These are phyloP conservation scores for Isabelozyma heimii DNA, from an alignment of 805 yeast genomes.

Conservation along the genomic window DNA sequence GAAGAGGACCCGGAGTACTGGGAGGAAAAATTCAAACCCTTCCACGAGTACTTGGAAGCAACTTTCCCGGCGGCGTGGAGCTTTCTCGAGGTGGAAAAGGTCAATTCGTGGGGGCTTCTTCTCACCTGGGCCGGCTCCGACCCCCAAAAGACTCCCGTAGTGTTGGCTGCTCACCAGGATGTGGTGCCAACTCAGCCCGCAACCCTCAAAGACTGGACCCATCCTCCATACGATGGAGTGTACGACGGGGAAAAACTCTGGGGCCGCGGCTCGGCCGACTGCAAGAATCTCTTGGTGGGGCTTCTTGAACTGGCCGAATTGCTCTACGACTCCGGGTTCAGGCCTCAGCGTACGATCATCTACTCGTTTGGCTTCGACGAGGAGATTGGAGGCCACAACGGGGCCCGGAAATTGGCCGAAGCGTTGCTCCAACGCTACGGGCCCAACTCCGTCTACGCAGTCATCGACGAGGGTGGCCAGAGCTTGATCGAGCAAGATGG, in stretches of 20 bases:
- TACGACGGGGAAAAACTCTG: constrained; percentile 36
- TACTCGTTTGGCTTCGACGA: constrained; percentile 15
- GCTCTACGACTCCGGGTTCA: constrained; percentile 6
- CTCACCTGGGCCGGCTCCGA: constrained; percentile 19
- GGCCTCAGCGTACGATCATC: constrained; percentile 12
- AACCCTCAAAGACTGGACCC: constrained; percentile 27
- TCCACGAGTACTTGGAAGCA: constrained; percentile 12
- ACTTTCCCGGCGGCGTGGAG: constrained; percentile 15
- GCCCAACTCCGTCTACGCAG: constrained; percentile 9
- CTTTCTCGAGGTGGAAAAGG: constrained; percentile 8
- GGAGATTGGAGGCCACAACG: constrained; percentile 13
- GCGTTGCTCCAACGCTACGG: constrained; percentile 10
- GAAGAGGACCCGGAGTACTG: constrained; percentile 12
- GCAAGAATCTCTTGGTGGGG: constrained; percentile 21
- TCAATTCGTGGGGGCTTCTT: constrained; percentile 18
- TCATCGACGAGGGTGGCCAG: constrained; percentile 17
- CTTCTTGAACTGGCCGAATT: constrained; percentile 16
- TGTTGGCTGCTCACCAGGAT: constrained; percentile 22
- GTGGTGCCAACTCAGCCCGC: constrained; percentile 21
- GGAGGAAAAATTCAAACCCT: constrained; percentile 14
- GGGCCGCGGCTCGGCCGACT: constrained; percentile 43
- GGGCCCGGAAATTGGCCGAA: constrained; percentile 9
- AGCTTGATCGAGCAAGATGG: constrained; percentile 11
- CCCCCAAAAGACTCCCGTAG: constrained; percentile 12
- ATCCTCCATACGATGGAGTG: constrained; percentile 35